These are phyloP conservation scores for Paecilomyces sp. DNA, from an alignment of 2,329 filamentous ascomycete species.

Conservation along the genomic window DNA sequence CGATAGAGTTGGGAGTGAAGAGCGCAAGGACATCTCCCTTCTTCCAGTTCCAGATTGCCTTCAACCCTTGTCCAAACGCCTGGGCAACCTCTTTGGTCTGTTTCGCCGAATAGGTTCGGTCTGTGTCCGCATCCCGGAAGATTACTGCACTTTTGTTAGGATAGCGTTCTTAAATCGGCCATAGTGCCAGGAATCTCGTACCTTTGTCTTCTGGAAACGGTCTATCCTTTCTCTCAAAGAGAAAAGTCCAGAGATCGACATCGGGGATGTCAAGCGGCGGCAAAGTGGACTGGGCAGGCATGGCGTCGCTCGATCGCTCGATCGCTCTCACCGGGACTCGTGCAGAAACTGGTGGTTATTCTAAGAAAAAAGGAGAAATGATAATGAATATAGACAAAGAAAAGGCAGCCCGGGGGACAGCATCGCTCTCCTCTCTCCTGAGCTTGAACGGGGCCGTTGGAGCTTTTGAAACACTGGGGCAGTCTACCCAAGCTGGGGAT, in stretches of 20 bases:
- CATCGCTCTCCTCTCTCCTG: too few species aligned
- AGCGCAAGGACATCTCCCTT: constrained; percentile 77
- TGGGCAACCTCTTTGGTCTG: constrained; percentile 59
- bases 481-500: background rate
- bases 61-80: constrained; percentile 75
- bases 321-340: background rate
- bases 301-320: constrained; percentile 26
- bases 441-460: background rate
- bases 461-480: background rate
- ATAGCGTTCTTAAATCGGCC: background rate
- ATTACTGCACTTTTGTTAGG: constrained; percentile 51
- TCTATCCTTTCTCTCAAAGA: constrained; percentile 64
- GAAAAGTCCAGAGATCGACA: constrained; percentile 68
- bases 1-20: constrained; percentile 80
- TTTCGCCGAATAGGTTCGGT: constrained; percentile 61
- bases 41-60: constrained; percentile 66
- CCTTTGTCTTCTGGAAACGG: constrained; percentile 66
- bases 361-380: background rate
- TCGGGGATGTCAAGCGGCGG: constrained; percentile 62
- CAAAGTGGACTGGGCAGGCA: constrained; percentile 66
- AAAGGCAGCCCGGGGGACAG: background rate
- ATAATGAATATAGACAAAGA: background rate
- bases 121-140: constrained; percentile 67
- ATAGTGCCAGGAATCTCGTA: constrained; percentile 29
- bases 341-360: too few species aligned